Conservation (phyloP, 177 flowering plant species). For the Telopea speciosissima region DNA sequence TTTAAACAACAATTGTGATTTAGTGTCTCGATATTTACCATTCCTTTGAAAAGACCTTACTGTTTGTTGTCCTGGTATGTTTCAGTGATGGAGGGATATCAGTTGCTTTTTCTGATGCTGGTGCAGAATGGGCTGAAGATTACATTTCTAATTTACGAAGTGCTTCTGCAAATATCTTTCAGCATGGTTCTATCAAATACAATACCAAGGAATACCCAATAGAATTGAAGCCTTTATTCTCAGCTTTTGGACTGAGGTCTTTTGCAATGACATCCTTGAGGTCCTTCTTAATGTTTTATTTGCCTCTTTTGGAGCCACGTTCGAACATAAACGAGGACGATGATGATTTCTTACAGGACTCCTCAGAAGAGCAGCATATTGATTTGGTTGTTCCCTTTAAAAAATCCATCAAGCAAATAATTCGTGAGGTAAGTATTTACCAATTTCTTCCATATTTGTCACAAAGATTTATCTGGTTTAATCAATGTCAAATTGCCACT, state of each 20-base stretch:
- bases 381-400: slow-evolving; percentile 78
- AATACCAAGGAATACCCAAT: slow-evolving; percentile 57
- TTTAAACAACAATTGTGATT: background rate
- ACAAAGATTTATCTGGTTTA: background rate
- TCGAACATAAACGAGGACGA: slow-evolving; percentile 60
- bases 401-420: slow-evolving; percentile 73
- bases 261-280: slow-evolving; percentile 71
- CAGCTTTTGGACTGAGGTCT: slow-evolving; percentile 64
- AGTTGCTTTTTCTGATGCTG: slow-evolving; percentile 76
- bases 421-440: slow-evolving; percentile 61
- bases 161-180: slow-evolving; percentile 35
- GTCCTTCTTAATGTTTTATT: slow-evolving; percentile 63
- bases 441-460: background rate
- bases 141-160: slow-evolving; percentile 33
- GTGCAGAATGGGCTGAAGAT: slow-evolving; percentile 43
- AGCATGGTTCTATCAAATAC: slow-evolving; percentile 33
- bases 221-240: slow-evolving; percentile 69
- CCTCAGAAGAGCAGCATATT: slow-evolving; percentile 32
- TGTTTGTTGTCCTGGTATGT: slow-evolving; percentile 3
- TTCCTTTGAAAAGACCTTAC: background rate
- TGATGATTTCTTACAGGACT: slow-evolving; percentile 61
- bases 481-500: too few relatives aligned
- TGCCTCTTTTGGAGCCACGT: slow-evolving; percentile 87
- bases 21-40: background rate
- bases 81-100: slow-evolving; percentile 42